phyloP scores from a whole-genome alignment of 2,329 filamentous ascomycete species.

The Byssoonygena ceratinophila region DNA sequence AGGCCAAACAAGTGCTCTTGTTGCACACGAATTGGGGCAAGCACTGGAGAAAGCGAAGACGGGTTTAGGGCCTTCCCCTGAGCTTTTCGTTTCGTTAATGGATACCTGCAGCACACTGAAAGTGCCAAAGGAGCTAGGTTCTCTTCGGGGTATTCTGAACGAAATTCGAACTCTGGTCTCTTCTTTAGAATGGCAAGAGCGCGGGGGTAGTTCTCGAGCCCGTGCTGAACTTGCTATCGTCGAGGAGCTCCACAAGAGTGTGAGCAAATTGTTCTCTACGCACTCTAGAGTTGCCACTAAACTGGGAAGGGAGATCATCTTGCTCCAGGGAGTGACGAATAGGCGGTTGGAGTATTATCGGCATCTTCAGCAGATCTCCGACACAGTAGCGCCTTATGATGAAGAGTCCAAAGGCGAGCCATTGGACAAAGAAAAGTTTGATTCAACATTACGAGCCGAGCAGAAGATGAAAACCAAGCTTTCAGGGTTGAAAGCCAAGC shows the following conservation, averaged over 20 bases:
- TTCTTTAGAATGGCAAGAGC: slow-evolving; percentile 49
- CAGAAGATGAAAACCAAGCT: slow-evolving; percentile 48
- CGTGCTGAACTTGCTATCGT: slow-evolving; percentile 56
- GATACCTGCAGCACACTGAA: slow-evolving; percentile 37
- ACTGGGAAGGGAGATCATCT: slow-evolving; percentile 57
- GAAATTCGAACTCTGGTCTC: slow-evolving; percentile 56
- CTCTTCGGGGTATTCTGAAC: slow-evolving; percentile 59
- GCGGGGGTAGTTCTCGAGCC: slow-evolving; percentile 46
- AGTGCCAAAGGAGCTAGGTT: slow-evolving; percentile 44
- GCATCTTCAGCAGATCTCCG: slow-evolving; percentile 82
- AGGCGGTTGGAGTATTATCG: slow-evolving; percentile 78
- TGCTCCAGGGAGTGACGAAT: slow-evolving; percentile 72
- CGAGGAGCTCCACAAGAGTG: slow-evolving; percentile 50
- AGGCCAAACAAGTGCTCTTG: slow-evolving; percentile 63
- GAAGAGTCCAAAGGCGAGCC: slow-evolving; percentile 47
- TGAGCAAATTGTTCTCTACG: slow-evolving; percentile 43
- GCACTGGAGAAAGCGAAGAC: slow-evolving; percentile 52
- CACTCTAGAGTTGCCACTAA: slow-evolving; percentile 44
- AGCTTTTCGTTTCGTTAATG: slow-evolving; percentile 46
- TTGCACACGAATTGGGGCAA: slow-evolving; percentile 59
- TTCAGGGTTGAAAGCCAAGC: slow-evolving; percentile 56
- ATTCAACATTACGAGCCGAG: slow-evolving; percentile 38
- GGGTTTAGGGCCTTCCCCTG: slow-evolving; percentile 60
- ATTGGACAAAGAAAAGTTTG: slow-evolving; percentile 43
- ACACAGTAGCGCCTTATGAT: slow-evolving; percentile 68